Base-by-base conservation (phyloP, 805 yeast species). In the Yamadazyma ubonensis region DNA sequence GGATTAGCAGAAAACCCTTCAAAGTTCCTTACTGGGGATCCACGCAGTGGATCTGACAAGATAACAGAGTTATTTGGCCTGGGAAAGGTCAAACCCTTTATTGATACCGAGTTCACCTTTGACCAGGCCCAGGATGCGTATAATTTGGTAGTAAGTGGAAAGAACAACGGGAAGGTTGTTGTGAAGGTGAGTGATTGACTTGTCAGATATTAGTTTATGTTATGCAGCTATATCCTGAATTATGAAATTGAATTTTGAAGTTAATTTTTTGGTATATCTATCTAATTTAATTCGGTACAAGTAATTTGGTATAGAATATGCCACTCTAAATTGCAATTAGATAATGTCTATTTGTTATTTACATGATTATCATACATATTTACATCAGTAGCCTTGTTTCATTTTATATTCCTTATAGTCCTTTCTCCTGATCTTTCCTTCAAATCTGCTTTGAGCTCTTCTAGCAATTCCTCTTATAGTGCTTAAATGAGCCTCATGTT, bases 81-180 rank as follows among this genome's bases (percentile, higher is more conserved):
- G 14, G 77, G 75, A 2, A 55, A 67, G 10, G 50, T 78, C 38
- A 56, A 60, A 34, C 63, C 79, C 4, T 56, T 65, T 5, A 66
- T 85, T 33, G 91, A 84, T 52, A 68, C 81, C 4, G 72, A 71
- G 23, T 71, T 63, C 44, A 54, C 67, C 11, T 70, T 81, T 46
- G 71, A 64, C 2, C 73, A 83, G 12, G 76, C 56, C 45, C 46
- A 70, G 33, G 54, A 64, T 6, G 93, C 88, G 1, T 55, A 75
- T 32, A 73, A 73, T 6, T 64, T 63, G 45, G 54, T 83, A 20
- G 56, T 55, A 6, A 56, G 68, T 22, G 73, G 76, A 41, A 63
- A 56, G 34, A 79, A 82, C 6, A 75, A 71, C 41, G 96, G 96
- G 26, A 87, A 86, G 57, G 65, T 83, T 35, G 74, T 87, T n/a